Evolutionary conservation across 306 rosid genomes (phyloP), one percentile per base, ranked within the genome.

Genomic region (Dryas alaskensis): DNA sequence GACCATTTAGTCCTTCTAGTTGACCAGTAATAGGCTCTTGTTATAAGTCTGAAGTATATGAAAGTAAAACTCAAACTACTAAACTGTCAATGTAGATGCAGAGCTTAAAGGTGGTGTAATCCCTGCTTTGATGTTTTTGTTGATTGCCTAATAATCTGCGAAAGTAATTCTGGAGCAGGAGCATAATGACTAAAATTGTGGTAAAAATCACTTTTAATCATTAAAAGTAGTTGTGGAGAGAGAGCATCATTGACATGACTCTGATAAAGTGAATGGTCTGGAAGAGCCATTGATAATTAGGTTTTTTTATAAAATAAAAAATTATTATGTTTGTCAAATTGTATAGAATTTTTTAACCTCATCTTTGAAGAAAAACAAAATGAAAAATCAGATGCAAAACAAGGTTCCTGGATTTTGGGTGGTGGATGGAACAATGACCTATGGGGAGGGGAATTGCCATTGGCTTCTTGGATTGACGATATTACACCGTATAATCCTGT

Each of bases 351-450:
- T 42, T 40, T n/a, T 9, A 2, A 63, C 13, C 68, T 40, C 53
- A 46, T 57, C 45, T 65, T 67, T 76, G 49, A 73, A 60, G 55
- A 16, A 40, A 40, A 67, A 78, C 0, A 39, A 37, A 52, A 68
- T 69, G 62, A 76, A 62, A 59, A 42, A 76, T 72, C 81, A 92
- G 98, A 84, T 73, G 60, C 78, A 73, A 80, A 88, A 69, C 83
- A 81, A 73, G 95, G 91, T 79, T 87, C 88, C 53, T 93, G 98
- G 98, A 84, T 93, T 76, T 79, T 90, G 91, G 98, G 98, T 60
- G 96, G 97, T 77, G 93, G 97, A 76, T 93, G 98, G 98, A 90
- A 92, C 83, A 89, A 88, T 83, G 95, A 89, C 80, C 85, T 76
- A 7, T 89, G 98, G 98, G 96, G 93, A 84, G 97, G 97, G 68